These are phyloP conservation scores for Cytidiella melzeri DNA, from an alignment of 768 basidiomycete genomes.

Conservation along the genomic window DNA sequence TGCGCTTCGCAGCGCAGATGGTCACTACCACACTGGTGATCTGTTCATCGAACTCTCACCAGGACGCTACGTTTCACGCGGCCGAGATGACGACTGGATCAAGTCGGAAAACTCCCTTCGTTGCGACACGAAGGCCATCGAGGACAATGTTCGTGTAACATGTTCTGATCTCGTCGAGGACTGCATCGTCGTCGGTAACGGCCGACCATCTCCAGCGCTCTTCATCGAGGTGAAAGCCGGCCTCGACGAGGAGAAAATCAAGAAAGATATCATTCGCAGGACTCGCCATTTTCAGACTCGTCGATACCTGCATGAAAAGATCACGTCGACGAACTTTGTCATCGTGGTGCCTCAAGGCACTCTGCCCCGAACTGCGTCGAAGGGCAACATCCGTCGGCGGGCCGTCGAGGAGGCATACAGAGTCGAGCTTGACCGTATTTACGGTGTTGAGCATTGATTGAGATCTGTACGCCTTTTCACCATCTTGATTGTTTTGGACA, in stretches of 20 bases:
- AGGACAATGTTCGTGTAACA: slow-evolving; percentile 62
- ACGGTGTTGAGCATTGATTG: slow-evolving; percentile 22
- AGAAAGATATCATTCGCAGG: slow-evolving; percentile 70
- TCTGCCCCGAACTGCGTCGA: slow-evolving; percentile 72
- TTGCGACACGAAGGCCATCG: slow-evolving; percentile 79
- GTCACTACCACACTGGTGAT: slow-evolving; percentile 76
- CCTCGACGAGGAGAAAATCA: slow-evolving; percentile 53
- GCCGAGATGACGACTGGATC: slow-evolving; percentile 82
- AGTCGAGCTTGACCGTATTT: slow-evolving; percentile 53
- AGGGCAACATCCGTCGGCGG: slow-evolving; percentile 74
- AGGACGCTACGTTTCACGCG: slow-evolving; percentile 59
- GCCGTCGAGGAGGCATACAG: slow-evolving; percentile 68
- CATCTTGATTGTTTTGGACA: neutral
- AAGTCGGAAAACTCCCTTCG: slow-evolving; percentile 74
- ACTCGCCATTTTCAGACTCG: slow-evolving; percentile 68
- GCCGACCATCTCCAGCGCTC: slow-evolving; percentile 69
- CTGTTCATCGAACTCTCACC: slow-evolving; percentile 59
- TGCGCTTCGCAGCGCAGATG: slow-evolving; percentile 54
- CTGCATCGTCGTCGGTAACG: slow-evolving; percentile 72
- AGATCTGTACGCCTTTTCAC: neutral
- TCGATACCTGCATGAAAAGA: slow-evolving; percentile 76
- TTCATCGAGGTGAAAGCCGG: slow-evolving; percentile 59
- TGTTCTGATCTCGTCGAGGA: slow-evolving; percentile 62
- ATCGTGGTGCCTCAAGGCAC: slow-evolving; percentile 57
- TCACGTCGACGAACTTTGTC: slow-evolving; percentile 60